These are phyloP conservation scores for Penicillium dipodomyicola DNA, from an alignment of 495 filamentous ascomycete species.

Conservation along the genomic window DNA sequence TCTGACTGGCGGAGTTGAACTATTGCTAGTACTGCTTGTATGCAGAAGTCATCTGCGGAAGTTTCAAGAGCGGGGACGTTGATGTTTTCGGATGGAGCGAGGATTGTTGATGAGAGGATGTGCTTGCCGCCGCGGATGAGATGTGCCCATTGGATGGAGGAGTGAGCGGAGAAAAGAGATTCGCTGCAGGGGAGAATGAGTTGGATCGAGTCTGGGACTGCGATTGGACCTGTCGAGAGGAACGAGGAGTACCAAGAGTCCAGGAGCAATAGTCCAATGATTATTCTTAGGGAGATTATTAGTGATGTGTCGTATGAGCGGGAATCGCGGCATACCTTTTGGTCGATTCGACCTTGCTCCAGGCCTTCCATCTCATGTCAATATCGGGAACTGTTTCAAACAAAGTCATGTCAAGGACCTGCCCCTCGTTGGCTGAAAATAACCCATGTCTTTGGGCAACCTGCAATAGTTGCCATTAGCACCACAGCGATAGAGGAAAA, in stretches of 20 bases:
- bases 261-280: conserved; percentile 48
- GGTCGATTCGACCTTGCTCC: conserved; percentile 50
- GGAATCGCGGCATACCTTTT: conserved; percentile 38
- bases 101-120: conserved; percentile 41
- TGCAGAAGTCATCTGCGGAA: conserved; percentile 38
- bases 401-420: conserved; percentile 45
- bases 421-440: conserved; percentile 47
- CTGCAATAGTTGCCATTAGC: conserved; percentile 25
- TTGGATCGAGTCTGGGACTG: conserved; percentile 47
- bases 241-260: conserved; percentile 54
- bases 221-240: conserved; percentile 48
- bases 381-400: conserved; percentile 48
- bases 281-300: conserved; percentile 27
- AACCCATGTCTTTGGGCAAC: conserved; percentile 51
- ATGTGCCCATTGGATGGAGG: conserved; percentile 48
- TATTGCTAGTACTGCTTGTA: conserved; percentile 41
- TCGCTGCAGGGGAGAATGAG: conserved; percentile 49
- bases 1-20: conserved; percentile 46
- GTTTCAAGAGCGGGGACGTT: conserved; percentile 36
- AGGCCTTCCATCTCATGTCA: conserved; percentile 53
- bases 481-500: background rate
- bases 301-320: background rate
- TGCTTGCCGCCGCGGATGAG: conserved; percentile 39
- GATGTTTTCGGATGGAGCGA: conserved; percentile 39
- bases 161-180: conserved; percentile 45